These are phyloP conservation scores for Saccharomycopsis sp. DNA, from an alignment of 805 yeast genomes.

Conservation along the genomic window DNA sequence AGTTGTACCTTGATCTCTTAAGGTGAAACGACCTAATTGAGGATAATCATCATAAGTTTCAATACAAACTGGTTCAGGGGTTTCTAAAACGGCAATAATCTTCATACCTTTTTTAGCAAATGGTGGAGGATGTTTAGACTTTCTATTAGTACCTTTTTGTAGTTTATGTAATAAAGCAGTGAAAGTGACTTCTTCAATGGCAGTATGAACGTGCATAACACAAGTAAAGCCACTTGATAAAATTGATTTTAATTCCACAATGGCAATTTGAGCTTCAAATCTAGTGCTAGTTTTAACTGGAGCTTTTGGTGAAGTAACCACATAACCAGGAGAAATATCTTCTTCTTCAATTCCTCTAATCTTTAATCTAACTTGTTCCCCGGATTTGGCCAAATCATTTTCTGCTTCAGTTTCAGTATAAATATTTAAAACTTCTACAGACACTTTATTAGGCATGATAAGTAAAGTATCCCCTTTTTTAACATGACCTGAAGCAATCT, in stretches of 20 bases:
- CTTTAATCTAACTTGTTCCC: slow-evolving; percentile 94
- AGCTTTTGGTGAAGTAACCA: slow-evolving; percentile 70
- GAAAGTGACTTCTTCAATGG: slow-evolving; percentile 89
- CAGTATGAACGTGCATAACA: slow-evolving; percentile 98
- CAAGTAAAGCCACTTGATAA: slow-evolving; percentile 93
- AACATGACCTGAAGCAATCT: slow-evolving; percentile 91
- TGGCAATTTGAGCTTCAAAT: slow-evolving; percentile 94
- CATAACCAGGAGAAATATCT: slow-evolving; percentile 86
- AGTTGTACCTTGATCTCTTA: slow-evolving; percentile 97
- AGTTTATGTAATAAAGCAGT: slow-evolving; percentile 79
- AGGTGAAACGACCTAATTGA: slow-evolving; percentile 94
- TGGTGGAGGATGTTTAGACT: slow-evolving; percentile 93
- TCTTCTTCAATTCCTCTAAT: slow-evolving; percentile 96
- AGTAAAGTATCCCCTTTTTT: slow-evolving; percentile 67
- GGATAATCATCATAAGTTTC: slow-evolving; percentile 90
- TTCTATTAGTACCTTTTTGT: slow-evolving; percentile 94
- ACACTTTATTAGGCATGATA: slow-evolving; percentile 84
- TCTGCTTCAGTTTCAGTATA: slow-evolving; percentile 95
- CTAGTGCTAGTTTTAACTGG: slow-evolving; percentile 88
- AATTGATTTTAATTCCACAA: slow-evolving; percentile 92
- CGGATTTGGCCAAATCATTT: slow-evolving; percentile 81
- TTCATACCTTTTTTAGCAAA: slow-evolving; percentile 99
- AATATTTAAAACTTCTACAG: slow-evolving; percentile 78
- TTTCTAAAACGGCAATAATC: slow-evolving; percentile 84
- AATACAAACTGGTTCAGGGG: slow-evolving; percentile 80